A percentile compares a stretch with the other conserved stretches of the same genome.
Evolutionary conservation across 164 flowering plant genomes (phyloP).

Genomic region (Akebia trifoliata): DNA sequence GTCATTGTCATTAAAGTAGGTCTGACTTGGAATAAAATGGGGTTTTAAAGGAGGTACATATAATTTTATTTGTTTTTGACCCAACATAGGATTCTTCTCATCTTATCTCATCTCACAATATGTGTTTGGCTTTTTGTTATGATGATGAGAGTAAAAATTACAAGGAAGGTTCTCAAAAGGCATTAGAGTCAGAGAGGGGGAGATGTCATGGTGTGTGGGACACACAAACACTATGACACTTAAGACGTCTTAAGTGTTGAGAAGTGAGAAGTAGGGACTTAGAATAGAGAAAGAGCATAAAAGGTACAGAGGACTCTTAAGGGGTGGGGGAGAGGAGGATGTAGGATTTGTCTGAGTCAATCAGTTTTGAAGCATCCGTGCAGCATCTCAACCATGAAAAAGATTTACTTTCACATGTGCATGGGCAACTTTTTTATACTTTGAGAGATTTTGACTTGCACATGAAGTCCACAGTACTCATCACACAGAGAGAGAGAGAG

Average conservation of each 20-base stretch:
- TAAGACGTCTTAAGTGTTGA: no score
- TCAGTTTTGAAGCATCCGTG: slow-evolving; percentile 23
- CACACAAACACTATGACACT: slow-evolving; percentile 9
- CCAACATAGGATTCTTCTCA: slow-evolving; percentile 49
- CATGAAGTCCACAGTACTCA: slow-evolving; percentile 7
- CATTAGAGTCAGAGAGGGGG: slow-evolving; percentile 14
- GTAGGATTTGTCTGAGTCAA: slow-evolving; percentile 25
- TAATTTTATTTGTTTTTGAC: neutral
- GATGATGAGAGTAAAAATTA: slow-evolving; percentile 8
- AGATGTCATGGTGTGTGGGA: slow-evolving; percentile 20
- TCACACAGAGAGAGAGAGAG: slow-evolving; percentile 10
- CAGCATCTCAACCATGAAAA: slow-evolving; percentile 31
- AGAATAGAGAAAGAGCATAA: slow-evolving; percentile 9
- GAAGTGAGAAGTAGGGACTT: no score
- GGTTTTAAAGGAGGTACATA: slow-evolving; percentile 6
- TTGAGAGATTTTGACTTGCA: slow-evolving; percentile 8
- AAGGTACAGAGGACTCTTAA: neutral
- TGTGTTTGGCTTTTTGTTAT: slow-evolving; percentile 15
- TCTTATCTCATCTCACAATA: neutral
- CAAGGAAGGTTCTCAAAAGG: slow-evolving; percentile 22
- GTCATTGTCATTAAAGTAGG: slow-evolving; percentile 19
- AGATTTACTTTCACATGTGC: slow-evolving; percentile 25
- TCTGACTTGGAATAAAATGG: neutral
- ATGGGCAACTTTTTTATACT: slow-evolving; percentile 19
- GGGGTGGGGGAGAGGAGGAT: neutral